Conservation (phyloP, 495 filamentous ascomycete species). For the Elasticomyces elasticus region DNA sequence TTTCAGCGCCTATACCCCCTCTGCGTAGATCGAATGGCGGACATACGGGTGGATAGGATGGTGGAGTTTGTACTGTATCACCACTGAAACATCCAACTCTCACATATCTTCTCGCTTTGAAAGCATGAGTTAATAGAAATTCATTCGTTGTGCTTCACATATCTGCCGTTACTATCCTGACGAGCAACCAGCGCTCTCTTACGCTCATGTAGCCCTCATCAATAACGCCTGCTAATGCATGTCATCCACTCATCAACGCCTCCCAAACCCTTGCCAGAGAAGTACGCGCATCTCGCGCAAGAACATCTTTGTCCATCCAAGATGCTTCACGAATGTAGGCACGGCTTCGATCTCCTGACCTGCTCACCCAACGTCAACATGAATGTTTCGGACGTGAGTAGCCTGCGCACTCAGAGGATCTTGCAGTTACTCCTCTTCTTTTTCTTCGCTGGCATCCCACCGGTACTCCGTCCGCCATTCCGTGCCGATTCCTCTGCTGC, state of each 20-base stretch:
- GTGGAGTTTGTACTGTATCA: no score
- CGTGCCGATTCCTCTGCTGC: slow-evolving; percentile 33
- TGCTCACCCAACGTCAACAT: slow-evolving; percentile 8
- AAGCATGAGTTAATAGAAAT: not conserved
- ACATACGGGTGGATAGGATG: not conserved
- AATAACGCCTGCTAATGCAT: not conserved
- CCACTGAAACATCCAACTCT: no score
- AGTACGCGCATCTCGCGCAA: slow-evolving; percentile 16
- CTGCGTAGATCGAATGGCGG: not conserved
- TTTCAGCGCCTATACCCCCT: slow-evolving; percentile 1
- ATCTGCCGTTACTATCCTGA: not conserved
- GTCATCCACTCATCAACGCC: not conserved
- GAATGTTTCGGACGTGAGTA: not conserved
- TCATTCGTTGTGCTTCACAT: not conserved
- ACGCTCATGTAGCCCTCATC: not conserved
- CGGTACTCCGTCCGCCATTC: slow-evolving; percentile 1
- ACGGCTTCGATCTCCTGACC: slow-evolving; percentile 9
- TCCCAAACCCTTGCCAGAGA: slow-evolving; percentile 7
- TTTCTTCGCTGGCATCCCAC: slow-evolving; percentile 23
- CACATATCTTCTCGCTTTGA: no score
- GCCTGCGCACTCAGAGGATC: slow-evolving; percentile 44
- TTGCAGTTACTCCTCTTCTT: slow-evolving; percentile 68
- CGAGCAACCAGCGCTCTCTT: not conserved
- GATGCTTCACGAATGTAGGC: slow-evolving; percentile 7
- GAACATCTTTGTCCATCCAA: slow-evolving; percentile 8